phyloP scores from a whole-genome alignment of 371 early-diverging fungal genomes.

The Chytridium lagenaria region DNA sequence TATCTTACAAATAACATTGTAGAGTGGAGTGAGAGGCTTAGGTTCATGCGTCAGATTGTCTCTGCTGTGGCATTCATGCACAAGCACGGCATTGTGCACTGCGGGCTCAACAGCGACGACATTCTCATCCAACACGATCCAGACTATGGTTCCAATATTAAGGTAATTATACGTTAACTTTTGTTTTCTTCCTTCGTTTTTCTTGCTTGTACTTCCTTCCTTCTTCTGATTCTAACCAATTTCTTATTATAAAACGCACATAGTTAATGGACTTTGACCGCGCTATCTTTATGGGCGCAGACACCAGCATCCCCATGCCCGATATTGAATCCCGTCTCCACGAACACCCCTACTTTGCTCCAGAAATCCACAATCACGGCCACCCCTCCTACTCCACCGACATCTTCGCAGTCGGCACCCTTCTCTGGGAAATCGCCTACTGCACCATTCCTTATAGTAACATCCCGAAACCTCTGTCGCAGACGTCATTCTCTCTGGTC shows the following conservation, averaged over 20 bases:
- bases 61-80: constrained; percentile 21
- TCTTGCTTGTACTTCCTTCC: too few species aligned
- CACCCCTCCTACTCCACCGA: constrained; percentile 11
- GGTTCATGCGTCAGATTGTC: constrained; percentile 18
- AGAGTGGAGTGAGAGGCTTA: constrained; percentile 12
- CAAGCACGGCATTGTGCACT: constrained; percentile 13
- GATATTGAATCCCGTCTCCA: not conserved
- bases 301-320: not conserved
- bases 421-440: constrained; percentile 21
- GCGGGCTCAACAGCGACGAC: constrained; percentile 7
- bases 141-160: constrained; percentile 3
- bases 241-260: too few species aligned
- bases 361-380: not conserved
- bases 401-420: constrained; percentile 19
- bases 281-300: not conserved
- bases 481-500: not conserved
- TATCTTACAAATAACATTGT: constrained; percentile 12
- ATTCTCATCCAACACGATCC: constrained; percentile 6
- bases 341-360: constrained; percentile 21
- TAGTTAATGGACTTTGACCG: constrained; percentile 25
- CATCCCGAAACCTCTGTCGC: not conserved
- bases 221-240: too few species aligned
- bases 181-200: too few species aligned
- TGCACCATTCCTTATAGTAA: constrained; percentile 8
- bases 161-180: not conserved